Evolutionary conservation across 371 early-diverging fungal genomes (phyloP).

Genomic region (Apophysomyces ossiformis): DNA sequence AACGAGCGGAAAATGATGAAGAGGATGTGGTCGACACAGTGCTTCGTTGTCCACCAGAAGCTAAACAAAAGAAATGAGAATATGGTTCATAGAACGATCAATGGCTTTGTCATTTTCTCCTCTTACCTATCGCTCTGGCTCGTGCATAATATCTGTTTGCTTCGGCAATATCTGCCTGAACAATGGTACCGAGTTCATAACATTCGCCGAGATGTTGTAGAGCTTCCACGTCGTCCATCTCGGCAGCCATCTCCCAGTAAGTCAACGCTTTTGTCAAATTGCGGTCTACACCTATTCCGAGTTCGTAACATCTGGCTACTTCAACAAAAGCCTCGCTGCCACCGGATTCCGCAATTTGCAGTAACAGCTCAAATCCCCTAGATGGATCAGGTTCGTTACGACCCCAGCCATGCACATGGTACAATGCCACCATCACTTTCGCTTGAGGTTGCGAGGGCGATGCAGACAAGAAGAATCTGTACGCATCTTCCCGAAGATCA

Average conservation of each 20-base stretch:
- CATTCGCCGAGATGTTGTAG: slow-evolving; percentile 29
- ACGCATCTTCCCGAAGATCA: slow-evolving; percentile 20
- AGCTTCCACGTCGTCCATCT: slow-evolving; percentile 25
- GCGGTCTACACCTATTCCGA: slow-evolving; percentile 25
- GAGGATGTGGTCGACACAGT: background rate
- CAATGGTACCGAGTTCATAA: slow-evolving; percentile 30
- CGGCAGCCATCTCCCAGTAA: slow-evolving; percentile 42
- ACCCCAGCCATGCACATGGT: slow-evolving; percentile 34
- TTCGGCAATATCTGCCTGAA: slow-evolving; percentile 13
- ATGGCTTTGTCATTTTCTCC: background rate
- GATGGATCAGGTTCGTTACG: slow-evolving; percentile 14
- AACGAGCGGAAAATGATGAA: background rate
- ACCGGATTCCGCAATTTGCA: slow-evolving; percentile 21
- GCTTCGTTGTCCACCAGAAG: background rate
- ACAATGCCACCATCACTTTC: slow-evolving; percentile 31
- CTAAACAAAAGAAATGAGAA: background rate
- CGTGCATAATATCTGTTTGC: slow-evolving; percentile 17
- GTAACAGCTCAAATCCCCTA: slow-evolving; percentile 20
- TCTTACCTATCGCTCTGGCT: background rate
- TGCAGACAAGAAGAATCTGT: slow-evolving; percentile 22
- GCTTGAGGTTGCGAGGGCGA: slow-evolving; percentile 8
- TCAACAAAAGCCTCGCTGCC: slow-evolving; percentile 20
- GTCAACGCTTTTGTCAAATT: slow-evolving; percentile 26
- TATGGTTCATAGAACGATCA: background rate
- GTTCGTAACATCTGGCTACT: slow-evolving; percentile 34